These are phyloP conservation scores for Pyrrhoderma lamaoense DNA, from an alignment of 1,284 basidiomycete species.

Conservation along the genomic window DNA sequence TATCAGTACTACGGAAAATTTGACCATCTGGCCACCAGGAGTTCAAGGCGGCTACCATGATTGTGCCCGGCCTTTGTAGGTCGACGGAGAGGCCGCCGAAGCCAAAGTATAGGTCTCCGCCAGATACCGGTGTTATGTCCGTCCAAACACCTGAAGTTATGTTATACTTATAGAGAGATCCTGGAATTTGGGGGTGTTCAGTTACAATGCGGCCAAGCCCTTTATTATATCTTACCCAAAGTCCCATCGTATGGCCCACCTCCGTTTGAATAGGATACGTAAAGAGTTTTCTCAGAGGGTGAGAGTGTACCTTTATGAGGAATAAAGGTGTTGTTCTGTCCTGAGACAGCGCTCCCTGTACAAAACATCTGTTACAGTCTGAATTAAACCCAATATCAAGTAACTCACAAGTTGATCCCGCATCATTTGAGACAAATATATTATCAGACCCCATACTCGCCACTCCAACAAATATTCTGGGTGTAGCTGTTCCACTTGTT, in stretches of 20 bases:
- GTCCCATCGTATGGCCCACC: conserved; percentile 52
- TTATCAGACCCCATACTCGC: conserved; percentile 47
- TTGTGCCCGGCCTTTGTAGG: conserved; percentile 48
- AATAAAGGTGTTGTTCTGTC: conserved; percentile 50
- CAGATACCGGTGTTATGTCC: conserved; percentile 45
- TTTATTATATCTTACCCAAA: not conserved
- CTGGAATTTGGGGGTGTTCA: conserved; percentile 19
- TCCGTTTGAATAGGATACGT: conserved; percentile 47
- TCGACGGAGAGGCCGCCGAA: conserved; percentile 58
- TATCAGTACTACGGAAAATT: conserved; percentile 52
- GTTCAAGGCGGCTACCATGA: conserved; percentile 63
- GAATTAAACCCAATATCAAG: not conserved
- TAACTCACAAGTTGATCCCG: conserved; percentile 45
- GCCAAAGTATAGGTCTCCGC: conserved; percentile 38
- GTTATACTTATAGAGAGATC: conserved; percentile 44
- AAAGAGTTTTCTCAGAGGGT: conserved; percentile 46
- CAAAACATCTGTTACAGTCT: not conserved
- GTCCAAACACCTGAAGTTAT: conserved; percentile 46
- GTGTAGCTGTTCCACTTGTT: conserved; percentile 43
- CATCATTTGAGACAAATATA: conserved; percentile 49
- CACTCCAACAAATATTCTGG: conserved; percentile 61
- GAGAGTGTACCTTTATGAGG: conserved; percentile 62
- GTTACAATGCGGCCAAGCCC: not conserved
- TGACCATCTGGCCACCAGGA: conserved; percentile 56
- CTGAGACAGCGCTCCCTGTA: conserved; percentile 48